phyloP scores from a whole-genome alignment of 495 filamentous ascomycete genomes.

The Parachaetomium inaequale region DNA sequence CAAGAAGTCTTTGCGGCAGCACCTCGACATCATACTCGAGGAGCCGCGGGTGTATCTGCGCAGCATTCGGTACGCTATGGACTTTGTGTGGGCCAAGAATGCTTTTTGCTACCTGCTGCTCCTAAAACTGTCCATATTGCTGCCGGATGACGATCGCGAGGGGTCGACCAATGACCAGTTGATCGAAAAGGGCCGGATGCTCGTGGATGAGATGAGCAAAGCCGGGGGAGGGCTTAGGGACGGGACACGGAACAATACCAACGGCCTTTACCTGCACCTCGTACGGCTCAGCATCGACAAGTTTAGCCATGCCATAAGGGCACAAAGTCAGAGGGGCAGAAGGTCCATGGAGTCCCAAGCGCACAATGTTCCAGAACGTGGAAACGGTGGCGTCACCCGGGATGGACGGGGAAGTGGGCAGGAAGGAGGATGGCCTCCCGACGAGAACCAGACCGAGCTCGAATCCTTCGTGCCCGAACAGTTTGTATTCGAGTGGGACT shows the following conservation, averaged over 20 bases:
- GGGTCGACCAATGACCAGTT: neutral
- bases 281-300: slow-evolving; percentile 4
- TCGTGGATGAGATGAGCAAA: neutral
- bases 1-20: neutral
- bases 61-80: neutral
- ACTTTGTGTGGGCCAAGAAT: slow-evolving; percentile 7
- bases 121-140: neutral
- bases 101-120: slow-evolving; percentile 1
- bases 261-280: neutral
- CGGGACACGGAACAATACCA: neutral
- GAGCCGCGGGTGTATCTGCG: slow-evolving; percentile 1
- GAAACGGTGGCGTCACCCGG: neutral
- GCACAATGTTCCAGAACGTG: neutral
- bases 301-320: neutral
- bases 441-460: neutral
- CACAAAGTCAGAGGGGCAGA: neutral
- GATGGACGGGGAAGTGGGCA: neutral
- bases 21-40: slow-evolving; percentile 2
- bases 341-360: neutral
- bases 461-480: slow-evolving; percentile 4
- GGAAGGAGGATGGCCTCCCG: neutral
- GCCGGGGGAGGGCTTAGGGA: neutral
- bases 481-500: slow-evolving; percentile 5
- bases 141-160: neutral
- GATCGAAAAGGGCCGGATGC: neutral